A percentile compares a stretch with the other conserved stretches of the same genome.
Evolutionary conservation across 768 basidiomycete species (phyloP).

Genomic region (Trametes cubensis): DNA sequence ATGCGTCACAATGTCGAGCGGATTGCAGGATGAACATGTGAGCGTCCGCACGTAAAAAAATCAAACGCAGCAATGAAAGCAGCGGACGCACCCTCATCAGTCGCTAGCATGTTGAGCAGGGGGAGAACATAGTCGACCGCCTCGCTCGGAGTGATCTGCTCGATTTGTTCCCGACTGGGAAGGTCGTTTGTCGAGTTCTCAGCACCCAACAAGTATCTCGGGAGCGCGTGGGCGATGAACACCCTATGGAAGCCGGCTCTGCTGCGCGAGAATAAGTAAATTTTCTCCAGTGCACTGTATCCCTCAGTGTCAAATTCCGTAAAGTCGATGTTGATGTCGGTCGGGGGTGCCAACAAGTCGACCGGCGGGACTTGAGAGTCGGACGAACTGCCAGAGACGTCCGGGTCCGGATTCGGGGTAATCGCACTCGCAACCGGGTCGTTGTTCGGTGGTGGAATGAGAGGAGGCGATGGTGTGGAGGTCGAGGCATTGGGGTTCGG

Average conservation of each 20-base stretch:
- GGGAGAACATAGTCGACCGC: constrained; percentile 93
- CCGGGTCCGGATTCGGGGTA: constrained; percentile 7
- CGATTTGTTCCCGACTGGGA: constrained; percentile 21
- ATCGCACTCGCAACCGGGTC: constrained; percentile 18
- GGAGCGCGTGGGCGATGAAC: constrained; percentile 84
- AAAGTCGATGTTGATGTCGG: constrained; percentile 38
- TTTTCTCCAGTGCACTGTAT: constrained; percentile 84
- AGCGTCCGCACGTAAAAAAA: constrained; percentile 1
- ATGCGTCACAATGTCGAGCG: constrained; percentile 1
- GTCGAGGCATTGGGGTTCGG: constrained; percentile 23
- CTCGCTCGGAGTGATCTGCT: constrained; percentile 77
- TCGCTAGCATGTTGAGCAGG: constrained; percentile 80
- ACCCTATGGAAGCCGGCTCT: constrained; percentile 69
- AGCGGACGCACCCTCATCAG: constrained; percentile 72
- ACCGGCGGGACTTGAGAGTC: constrained; percentile 9
- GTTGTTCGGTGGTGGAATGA: constrained; percentile 11
- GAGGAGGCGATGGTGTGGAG: constrained; percentile 27
- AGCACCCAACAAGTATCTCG: constrained; percentile 63
- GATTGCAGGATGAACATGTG: constrained; percentile 13
- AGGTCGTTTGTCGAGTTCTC: constrained; percentile 15
- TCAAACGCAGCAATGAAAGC: neutral
- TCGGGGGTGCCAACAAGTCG: constrained; percentile 18
- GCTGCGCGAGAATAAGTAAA: constrained; percentile 87
- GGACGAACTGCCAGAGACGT: constrained; percentile 1
- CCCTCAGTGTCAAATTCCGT: constrained; percentile 72